phyloP scores from a whole-genome alignment of 352 stramenopile species.

The Phytophthora podocarpi region DNA sequence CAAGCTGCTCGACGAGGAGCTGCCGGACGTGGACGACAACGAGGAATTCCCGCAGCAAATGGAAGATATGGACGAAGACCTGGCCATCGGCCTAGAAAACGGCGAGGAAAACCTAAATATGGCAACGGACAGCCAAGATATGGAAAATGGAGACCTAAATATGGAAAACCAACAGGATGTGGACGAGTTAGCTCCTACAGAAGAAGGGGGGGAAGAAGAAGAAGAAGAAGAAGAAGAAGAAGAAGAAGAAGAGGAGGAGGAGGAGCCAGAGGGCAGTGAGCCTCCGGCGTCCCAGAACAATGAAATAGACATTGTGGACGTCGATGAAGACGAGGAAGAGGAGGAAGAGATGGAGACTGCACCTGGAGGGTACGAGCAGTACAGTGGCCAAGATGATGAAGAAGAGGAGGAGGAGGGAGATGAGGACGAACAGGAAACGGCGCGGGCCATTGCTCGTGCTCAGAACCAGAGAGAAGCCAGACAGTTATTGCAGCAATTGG shows the following conservation, averaged over 20 bases:
- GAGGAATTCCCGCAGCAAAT: conserved; percentile 41
- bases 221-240: conserved; percentile 28
- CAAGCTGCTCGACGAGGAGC: conserved; percentile 46
- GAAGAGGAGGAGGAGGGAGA: conserved; percentile 45
- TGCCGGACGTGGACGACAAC: conserved; percentile 57
- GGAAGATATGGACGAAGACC: conserved; percentile 34
- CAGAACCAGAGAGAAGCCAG: conserved; percentile 60
- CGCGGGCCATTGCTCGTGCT: conserved; percentile 36
- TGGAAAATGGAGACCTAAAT: conserved; percentile 1
- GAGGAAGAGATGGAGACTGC: conserved; percentile 8
- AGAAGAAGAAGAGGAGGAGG: conserved; percentile 39
- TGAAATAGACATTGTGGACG: conserved; percentile 47
- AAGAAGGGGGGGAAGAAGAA: conserved; percentile 17
- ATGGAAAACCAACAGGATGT: conserved; percentile 13
- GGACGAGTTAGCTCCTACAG: conserved; percentile 16
- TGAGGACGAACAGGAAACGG: conserved; percentile 40
- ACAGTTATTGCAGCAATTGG: conserved; percentile 51
- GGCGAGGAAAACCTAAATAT: conserved; percentile 10
- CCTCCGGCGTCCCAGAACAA: conserved; percentile 33
- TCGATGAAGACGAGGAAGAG: conserved; percentile 39
- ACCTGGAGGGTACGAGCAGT: conserved; percentile 14
- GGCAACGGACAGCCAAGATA: background rate
- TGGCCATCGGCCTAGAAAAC: conserved; percentile 23
- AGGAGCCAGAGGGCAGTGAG: conserved; percentile 19
- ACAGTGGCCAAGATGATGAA: conserved; percentile 15